Base-by-base conservation (phyloP, 1,284 basidiomycete genomes). In the Malassezia sympodialis region DNA sequence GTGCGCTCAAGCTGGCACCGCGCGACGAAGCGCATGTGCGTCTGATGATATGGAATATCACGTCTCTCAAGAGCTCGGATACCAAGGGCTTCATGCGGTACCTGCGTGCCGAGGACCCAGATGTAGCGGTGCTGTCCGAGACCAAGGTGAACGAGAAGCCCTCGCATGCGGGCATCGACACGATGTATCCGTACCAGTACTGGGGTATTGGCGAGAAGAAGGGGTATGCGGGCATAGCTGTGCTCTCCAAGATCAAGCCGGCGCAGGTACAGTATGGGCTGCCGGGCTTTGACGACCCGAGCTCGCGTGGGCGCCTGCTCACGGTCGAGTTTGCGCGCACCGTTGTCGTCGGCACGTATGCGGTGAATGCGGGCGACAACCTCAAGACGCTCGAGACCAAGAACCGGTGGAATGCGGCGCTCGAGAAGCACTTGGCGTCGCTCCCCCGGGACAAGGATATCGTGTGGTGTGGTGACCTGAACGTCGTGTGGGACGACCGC, bases 381-480 rank as follows among this genome's bases (percentile, higher is more conserved):
- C 78, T 91, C 42, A 88, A 90, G 60, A 59, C 57, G 35, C 61
- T 66, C 56, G 52, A 51, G 1, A 59, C 51, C 37, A 72, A 72
- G 59, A 58, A 60, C 39, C 40, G 47, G n/a, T 70, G 69, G 68
- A 63, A 67, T 37, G 51, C 53, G 17, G 60, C 63, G 2, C 60
- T 73, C 65, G 82, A 84, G 48, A 62, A 76, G 1, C 84, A 90
- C 67, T 79, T 90, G 15, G 81, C 82, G 3, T 79, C 81, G 19
- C 77, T 89, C 11, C 86, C 89, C 74, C 81, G 80, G 65, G 44
- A 35, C 44, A 90, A 90, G 66, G 84, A 87, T 3, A 84, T 90
- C 10, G 84, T 91, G 55, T 91, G 88, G 88, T 79, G 81, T n/a
- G 88, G 88, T 24, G 88, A 91, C 73, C 69, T 90, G 59, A 91